Base-by-base conservation (phyloP, 371 early-diverging fungal genomes). In the Funneliformis caledonium region DNA sequence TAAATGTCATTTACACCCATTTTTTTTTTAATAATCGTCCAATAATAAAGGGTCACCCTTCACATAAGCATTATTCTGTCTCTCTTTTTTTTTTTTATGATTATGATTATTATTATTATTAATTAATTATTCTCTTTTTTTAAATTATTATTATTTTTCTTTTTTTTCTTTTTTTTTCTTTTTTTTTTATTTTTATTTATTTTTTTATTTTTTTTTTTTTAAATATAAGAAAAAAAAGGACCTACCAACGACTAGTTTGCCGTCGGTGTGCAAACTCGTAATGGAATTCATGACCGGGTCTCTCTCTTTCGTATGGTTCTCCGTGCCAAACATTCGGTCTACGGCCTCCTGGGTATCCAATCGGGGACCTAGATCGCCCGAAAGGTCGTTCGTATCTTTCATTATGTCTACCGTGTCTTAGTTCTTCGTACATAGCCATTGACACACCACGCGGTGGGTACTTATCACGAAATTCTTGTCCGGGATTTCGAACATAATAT, bases 401-500 rank as follows among this genome's bases (percentile, higher is more conserved):
- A 9, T 6, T 5, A 10, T 70, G 45, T 11, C 70, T 45, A 16
- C 70, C 43, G 11, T 45, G 43, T 47, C 43, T 43, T 4, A 16
- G 19, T 50, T 72, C 72, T 16, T 72, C 72, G 31, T 72, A 72
- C 1, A 43, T 16, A 9, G 70, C 14, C 45, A 69, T n/a, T 16
- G 26, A 47, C 50, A 50, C 10, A 11, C 26, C 22, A 12, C 50
- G 52, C 7, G 72, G 52, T 11, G 26, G 14, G 52, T 73, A 50
- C 7, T 73, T 73, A 31, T 73, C 73, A 52, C 73, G 73, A 73
- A 50, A 73, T 11, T 73, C 73, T 14, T 56, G 73, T 1, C 52
- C 73, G 14, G 76, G 31, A 75, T 75, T 19, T 11, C 77, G 64
- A 1, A 33, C 19, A 65, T 65, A 47, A 77, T 77, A 77, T 45